Evolutionary conservation across 164 flowering plant genomes (phyloP).

Genomic region (grape (Vitis vinifera)): DNA sequence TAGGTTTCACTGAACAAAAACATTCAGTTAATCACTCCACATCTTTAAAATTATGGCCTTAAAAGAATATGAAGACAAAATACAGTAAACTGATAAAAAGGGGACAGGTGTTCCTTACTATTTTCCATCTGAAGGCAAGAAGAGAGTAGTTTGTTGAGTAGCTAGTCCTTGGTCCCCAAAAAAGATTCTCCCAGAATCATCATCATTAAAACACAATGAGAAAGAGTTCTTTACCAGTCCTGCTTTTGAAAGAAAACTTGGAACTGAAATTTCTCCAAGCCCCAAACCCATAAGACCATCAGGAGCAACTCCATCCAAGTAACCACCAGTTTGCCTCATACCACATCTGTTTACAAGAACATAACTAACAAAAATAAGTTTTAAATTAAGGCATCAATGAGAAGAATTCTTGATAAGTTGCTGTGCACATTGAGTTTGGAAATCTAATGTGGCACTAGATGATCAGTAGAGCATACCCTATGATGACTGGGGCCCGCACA

Average conservation of each 20-base stretch:
- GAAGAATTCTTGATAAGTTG: background rate
- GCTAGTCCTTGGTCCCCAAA: constrained; percentile 85
- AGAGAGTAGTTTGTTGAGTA: constrained; percentile 60
- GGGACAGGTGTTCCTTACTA: constrained; percentile 39
- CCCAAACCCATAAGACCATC: constrained; percentile 98
- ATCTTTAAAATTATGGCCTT: too few relatives aligned
- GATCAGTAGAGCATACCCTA: constrained; percentile 54
- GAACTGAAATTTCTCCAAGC: constrained; percentile 77
- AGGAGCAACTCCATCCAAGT: constrained; percentile 88
- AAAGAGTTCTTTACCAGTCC: constrained; percentile 76
- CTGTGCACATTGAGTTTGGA: too few relatives aligned
- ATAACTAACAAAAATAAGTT: background rate
- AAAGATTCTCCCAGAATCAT: constrained; percentile 79
- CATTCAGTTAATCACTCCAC: background rate
- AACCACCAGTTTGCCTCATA: constrained; percentile 84
- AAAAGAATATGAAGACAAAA: background rate
- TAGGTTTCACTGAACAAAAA: constrained; percentile 57
- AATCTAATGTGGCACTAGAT: background rate
- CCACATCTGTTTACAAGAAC: constrained; percentile 72
- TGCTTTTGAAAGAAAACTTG: constrained; percentile 76
- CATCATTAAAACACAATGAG: constrained; percentile 82
- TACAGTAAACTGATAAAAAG: background rate
- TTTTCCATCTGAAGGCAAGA: constrained; percentile 65
- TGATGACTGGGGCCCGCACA: constrained; percentile 61
- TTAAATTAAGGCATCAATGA: background rate